Percentiles rank a stretch among this genome's conserved stretches.
Evolutionary conservation across 2,329 filamentous ascomycete genomes (phyloP).

Genomic region (Colletotrichum phormii): DNA sequence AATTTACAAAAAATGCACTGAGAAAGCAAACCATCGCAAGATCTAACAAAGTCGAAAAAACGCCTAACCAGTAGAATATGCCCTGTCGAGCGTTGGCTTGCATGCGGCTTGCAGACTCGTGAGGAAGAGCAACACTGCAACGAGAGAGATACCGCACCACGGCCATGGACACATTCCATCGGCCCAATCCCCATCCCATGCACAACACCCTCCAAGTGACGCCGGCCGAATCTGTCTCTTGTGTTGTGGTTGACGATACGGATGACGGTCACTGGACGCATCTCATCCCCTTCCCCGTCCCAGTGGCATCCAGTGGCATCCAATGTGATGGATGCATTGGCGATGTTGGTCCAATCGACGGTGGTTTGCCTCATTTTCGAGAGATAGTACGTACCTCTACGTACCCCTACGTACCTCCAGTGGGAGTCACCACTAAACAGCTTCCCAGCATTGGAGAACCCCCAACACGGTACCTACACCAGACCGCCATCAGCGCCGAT

Average conservation of each 20-base stretch:
- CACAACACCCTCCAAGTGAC: background rate
- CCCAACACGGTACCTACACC: background rate
- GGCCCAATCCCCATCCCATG: background rate
- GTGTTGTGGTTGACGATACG: background rate
- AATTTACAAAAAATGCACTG: background rate
- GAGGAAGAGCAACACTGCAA: background rate
- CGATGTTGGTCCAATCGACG: conserved; percentile 8
- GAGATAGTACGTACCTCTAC: background rate
- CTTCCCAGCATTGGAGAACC: background rate
- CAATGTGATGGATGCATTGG: background rate
- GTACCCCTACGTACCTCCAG: background rate
- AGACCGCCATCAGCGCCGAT: background rate
- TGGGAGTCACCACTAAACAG: background rate
- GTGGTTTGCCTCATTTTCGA: conserved; percentile 4
- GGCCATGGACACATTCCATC: background rate
- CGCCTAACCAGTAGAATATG: background rate
- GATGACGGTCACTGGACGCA: background rate
- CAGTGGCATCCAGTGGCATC: background rate
- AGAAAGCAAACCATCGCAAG: background rate
- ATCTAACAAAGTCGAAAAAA: conserved; percentile 3
- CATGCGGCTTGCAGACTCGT: background rate
- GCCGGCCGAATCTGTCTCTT: background rate
- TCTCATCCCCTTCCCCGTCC: background rate
- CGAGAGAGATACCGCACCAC: background rate
- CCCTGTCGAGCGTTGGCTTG: background rate